Evolutionary conservation across 306 rosid genomes (phyloP).

Genomic region (Lathyrus tuberosus): DNA sequence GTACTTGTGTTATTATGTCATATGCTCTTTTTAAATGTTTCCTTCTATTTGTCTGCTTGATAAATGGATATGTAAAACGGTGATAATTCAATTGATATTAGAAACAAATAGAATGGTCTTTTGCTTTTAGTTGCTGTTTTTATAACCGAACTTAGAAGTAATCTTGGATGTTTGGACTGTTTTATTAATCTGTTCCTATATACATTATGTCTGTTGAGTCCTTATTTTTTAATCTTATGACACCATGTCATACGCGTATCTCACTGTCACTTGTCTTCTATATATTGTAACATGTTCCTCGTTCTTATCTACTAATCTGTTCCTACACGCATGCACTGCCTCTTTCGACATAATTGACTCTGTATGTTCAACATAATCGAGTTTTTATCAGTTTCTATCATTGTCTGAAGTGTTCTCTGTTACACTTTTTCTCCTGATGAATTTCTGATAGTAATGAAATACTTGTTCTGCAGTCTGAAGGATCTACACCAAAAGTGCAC

Average conservation of each 20-base stretch:
- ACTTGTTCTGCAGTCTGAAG: conserved; percentile 67
- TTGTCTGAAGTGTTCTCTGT: conserved; percentile 15
- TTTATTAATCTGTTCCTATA: neutral
- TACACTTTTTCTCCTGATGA: neutral
- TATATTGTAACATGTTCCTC: neutral
- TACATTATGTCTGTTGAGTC: neutral
- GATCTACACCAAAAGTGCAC: conserved; percentile 93
- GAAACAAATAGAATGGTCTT: conserved; percentile 23
- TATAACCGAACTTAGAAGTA: neutral
- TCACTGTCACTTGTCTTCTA: neutral
- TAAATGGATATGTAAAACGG: conserved; percentile 19
- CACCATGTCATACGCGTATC: neutral
- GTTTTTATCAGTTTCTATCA: neutral
- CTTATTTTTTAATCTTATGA: neutral
- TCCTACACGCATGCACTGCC: neutral
- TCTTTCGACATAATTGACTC: neutral
- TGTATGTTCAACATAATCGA: neutral
- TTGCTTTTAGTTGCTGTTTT: conserved; percentile 5
- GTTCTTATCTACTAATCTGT: neutral
- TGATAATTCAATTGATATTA: neutral
- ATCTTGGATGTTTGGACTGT: conserved; percentile 6
- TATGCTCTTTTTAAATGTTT: neutral
- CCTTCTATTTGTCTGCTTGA: neutral
- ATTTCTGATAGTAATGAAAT: conserved; percentile 22
- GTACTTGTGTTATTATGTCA: neutral